Conservation (phyloP, 352 stramenopile genomes). For the Bremia lactucae region DNA sequence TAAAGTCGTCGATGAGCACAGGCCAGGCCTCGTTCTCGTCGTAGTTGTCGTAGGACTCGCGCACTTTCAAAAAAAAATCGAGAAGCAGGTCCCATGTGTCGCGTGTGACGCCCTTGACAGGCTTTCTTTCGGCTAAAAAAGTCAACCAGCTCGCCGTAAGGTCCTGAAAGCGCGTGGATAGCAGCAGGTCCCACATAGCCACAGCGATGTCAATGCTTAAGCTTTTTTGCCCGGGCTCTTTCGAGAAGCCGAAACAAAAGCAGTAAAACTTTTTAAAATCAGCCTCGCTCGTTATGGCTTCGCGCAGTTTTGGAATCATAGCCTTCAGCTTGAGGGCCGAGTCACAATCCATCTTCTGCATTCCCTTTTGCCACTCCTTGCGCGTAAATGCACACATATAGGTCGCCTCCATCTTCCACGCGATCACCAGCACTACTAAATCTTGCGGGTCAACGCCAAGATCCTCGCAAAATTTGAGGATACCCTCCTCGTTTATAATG, state of each 20-base stretch:
- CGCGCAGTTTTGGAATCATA: constrained; percentile 44
- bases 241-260: constrained; percentile 84
- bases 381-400: constrained; percentile 82
- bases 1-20: constrained; percentile 86
- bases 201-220: constrained; percentile 75
- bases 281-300: constrained; percentile 37
- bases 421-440: constrained; percentile 71
- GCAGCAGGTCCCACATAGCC: constrained; percentile 81
- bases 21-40: constrained; percentile 86
- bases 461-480: constrained; percentile 74
- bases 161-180: constrained; percentile 52
- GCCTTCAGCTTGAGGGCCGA: constrained; percentile 45
- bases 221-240: constrained; percentile 83
- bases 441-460: constrained; percentile 70
- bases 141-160: constrained; percentile 56
- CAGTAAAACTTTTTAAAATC: constrained; percentile 80
- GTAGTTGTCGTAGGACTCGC: constrained; percentile 72
- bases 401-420: constrained; percentile 80
- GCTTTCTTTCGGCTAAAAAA: constrained; percentile 71
- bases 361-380: constrained; percentile 73
- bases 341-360: constrained; percentile 70
- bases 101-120: constrained; percentile 70
- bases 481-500: constrained; percentile 59
- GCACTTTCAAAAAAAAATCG: constrained; percentile 80
- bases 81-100: constrained; percentile 82